These are phyloP conservation scores for Rhododendron ferrugineum DNA, from an alignment of 148 eudicot genomes.

Conservation along the genomic window DNA sequence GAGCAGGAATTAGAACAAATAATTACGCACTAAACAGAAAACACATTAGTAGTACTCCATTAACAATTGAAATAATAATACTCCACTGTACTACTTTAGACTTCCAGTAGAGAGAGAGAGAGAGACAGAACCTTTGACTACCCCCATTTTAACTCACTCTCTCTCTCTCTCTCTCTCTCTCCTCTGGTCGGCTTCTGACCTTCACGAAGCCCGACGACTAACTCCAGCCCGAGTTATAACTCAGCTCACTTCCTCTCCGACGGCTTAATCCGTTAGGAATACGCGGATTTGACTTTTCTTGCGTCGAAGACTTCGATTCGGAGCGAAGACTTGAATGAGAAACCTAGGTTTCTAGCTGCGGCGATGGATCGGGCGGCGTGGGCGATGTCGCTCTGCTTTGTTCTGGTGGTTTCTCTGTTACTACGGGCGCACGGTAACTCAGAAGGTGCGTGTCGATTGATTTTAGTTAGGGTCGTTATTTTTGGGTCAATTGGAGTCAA, in stretches of 20 bases:
- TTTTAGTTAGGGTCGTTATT: not conserved
- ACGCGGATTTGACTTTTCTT: not conserved
- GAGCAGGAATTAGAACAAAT: not conserved
- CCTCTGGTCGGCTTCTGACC: not conserved
- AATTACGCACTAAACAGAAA: not conserved
- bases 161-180: not conserved
- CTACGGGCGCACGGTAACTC: not conserved
- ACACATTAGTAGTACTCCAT: not conserved
- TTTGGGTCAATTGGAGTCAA: not conserved
- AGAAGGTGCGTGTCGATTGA: slow-evolving; percentile 1
- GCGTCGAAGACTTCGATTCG: not conserved
- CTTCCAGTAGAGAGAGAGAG: not conserved
- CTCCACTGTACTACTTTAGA: not conserved
- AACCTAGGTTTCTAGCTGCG: not conserved
- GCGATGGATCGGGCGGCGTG: not conserved
- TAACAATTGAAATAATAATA: not conserved
- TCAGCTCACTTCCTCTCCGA: not conserved
- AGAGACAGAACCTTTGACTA: not conserved
- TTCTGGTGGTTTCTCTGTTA: slow-evolving; percentile 4
- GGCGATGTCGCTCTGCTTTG: not conserved
- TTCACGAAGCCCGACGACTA: no score
- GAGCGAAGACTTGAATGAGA: not conserved
- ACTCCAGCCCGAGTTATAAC: not conserved
- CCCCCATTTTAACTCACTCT: not conserved
- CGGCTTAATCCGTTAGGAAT: no score